Base-by-base conservation (phyloP, 345 rosid species). In the Sapria himalayana region DNA sequence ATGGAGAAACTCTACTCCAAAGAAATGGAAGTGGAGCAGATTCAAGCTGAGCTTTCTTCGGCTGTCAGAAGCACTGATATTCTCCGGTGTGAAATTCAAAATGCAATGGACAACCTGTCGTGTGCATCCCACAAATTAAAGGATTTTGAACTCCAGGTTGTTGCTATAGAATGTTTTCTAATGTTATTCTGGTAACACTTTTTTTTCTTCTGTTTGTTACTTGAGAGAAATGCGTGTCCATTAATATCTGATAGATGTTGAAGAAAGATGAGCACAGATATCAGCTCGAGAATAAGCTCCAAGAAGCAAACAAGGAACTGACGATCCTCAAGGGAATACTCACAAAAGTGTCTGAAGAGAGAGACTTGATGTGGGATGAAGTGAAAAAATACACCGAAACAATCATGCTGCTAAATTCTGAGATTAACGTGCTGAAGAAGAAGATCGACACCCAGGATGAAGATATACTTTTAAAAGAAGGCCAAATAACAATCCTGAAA, bases 141-240 rank as follows among this genome's bases (percentile, higher is more conserved):
- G 51, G 92, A 91, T 48, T 70, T 73, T 39, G 94, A 80, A 54
- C 74, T 75, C 43, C 92, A 74, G 99, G 93, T 89, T 63, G 27
- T 15, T 6, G 15, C 43, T 15, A n/a, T n/a, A n/a, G n/a, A n/a
- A n/a, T n/a, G n/a, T n/a, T n/a, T 3, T 8, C 25, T 4, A 7
- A 9, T 14, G 1, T 22, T 22, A 22, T 20, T 19, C 9, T 19
- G 10, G n/a, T n/a, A n/a, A n/a, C n/a, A n/a, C n/a, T n/a, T n/a
- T n/a, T n/a, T n/a, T n/a, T n/a, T n/a, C n/a, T n/a, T n/a, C n/a
- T n/a, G n/a, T n/a, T n/a, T n/a, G n/a, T n/a, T n/a, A n/a, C n/a
- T n/a, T n/a, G n/a, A n/a, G n/a, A n/a, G n/a, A n/a, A n/a, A n/a
- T n/a, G n/a, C n/a, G n/a, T n/a, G n/a, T n/a, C n/a, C n/a, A n/a